Evolutionary conservation across 129 eudicot genomes (phyloP).

Genomic region (Solidago caesia): DNA sequence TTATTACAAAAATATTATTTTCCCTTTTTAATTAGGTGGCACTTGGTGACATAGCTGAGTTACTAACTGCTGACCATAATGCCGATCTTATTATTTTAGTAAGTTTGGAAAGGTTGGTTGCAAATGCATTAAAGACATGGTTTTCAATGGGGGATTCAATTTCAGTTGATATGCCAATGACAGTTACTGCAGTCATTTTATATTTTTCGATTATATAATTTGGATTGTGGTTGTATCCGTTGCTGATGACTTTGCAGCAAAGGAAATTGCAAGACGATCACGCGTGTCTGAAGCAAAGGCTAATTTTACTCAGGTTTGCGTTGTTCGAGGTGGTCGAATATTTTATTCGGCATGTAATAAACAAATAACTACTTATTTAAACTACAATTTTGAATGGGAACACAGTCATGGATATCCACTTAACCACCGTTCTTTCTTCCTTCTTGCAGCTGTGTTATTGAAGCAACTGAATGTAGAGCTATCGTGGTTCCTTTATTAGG

Average conservation of each 20-base stretch:
- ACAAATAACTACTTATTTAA: no score
- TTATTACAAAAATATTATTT: neutral
- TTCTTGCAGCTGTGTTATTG: conserved; percentile 63
- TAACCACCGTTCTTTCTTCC: neutral
- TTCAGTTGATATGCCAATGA: conserved; percentile 98
- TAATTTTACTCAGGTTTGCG: conserved; percentile 85
- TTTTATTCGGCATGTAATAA: conserved; percentile 81
- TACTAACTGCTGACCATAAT: conserved; percentile 51
- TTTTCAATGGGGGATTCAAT: conserved; percentile 80
- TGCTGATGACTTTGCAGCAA: conserved; percentile 89
- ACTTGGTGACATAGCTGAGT: conserved; percentile 94
- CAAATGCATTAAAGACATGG: conserved; percentile 61
- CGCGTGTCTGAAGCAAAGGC: conserved; percentile 77
- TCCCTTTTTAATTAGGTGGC: conserved; percentile 61
- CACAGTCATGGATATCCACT: no score
- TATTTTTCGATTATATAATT: conserved; percentile 77
- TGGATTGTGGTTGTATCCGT: conserved; percentile 82
- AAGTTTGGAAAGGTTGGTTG: conserved; percentile 55
- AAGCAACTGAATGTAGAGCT: conserved; percentile 57
- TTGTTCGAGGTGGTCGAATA: conserved; percentile 77
- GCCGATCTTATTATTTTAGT: conserved; percentile 38
- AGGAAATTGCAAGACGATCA: conserved; percentile 80
- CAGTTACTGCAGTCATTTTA: conserved; percentile 78
- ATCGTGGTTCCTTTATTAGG: conserved; percentile 69
- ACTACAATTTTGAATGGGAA: no score